Evolutionary conservation across 306 rosid species (phyloP).

Genomic region (Ochetophila trinervis): DNA sequence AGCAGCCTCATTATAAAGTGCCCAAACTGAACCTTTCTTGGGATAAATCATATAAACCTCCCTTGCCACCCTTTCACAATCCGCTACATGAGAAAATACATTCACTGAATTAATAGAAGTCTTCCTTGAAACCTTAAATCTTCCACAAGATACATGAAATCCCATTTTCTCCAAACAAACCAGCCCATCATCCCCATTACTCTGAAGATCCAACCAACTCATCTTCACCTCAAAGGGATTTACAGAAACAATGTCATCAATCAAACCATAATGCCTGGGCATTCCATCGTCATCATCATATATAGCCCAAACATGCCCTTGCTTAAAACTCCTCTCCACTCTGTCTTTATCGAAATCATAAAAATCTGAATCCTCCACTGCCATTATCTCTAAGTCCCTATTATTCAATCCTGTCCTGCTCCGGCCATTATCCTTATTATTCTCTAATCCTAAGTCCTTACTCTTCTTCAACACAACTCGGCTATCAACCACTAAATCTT

Average conservation of each 20-base stretch:
- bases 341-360: constrained; percentile 79
- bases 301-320: constrained; percentile 90
- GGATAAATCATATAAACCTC: constrained; percentile 76
- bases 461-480: constrained; percentile 21
- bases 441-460: constrained; percentile 25
- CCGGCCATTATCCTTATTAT: constrained; percentile 20
- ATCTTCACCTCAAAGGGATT: constrained; percentile 72
- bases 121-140: constrained; percentile 55
- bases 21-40: constrained; percentile 92
- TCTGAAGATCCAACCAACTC: constrained; percentile 80
- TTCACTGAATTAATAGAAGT: constrained; percentile 50
- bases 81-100: constrained; percentile 74
- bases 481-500: constrained; percentile 21
- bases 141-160: constrained; percentile 71
- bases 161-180: constrained; percentile 51
- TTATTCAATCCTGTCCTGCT: constrained; percentile 17
- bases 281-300: constrained; percentile 85
- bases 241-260: constrained; percentile 57
- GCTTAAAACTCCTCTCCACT: constrained; percentile 73
- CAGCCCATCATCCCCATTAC: constrained; percentile 43
- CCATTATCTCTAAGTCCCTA: constrained; percentile 42
- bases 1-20: constrained; percentile 52
- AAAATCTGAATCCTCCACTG: constrained; percentile 74
- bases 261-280: constrained; percentile 75
- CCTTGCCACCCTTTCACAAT: constrained; percentile 61